Percentiles rank a stretch among this genome's conserved stretches.
These are phyloP conservation scores for Fraxinus paxiana DNA, from an alignment of 305 asterid species.

Conservation along the genomic window DNA sequence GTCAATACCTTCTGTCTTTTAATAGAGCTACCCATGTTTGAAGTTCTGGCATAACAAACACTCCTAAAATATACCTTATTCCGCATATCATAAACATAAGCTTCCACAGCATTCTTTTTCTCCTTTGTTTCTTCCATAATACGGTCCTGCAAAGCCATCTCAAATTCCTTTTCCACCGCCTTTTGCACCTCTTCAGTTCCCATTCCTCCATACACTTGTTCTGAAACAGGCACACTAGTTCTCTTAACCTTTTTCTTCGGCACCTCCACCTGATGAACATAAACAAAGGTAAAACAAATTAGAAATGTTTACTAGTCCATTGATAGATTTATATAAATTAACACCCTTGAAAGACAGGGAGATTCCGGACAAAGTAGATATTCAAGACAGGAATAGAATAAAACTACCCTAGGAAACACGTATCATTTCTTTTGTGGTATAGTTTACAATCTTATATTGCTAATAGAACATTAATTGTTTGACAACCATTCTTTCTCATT, in stretches of 20 bases:
- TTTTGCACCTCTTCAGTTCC: constrained; percentile 63
- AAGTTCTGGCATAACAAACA: background rate
- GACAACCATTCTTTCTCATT: background rate
- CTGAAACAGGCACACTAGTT: constrained; percentile 65
- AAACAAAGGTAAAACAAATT: constrained; percentile 2
- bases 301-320: background rate
- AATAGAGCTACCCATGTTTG: background rate
- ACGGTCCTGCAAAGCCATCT: constrained; percentile 98
- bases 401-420: background rate
- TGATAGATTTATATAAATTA: background rate
- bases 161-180: constrained; percentile 82
- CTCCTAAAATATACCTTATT: constrained; percentile 35
- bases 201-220: constrained; percentile 66
- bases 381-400: background rate
- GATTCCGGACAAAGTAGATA: background rate
- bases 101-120: constrained; percentile 51
- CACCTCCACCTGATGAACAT: constrained; percentile 56
- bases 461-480: background rate
- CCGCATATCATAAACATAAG: constrained; percentile 50
- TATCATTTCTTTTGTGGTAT: background rate
- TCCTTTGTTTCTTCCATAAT: constrained; percentile 78
- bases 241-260: constrained; percentile 83
- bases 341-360: background rate
- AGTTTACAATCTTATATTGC: background rate
- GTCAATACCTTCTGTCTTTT: background rate